Evolutionary conservation across 2,329 filamentous ascomycete genomes (phyloP).

Genomic region (Pochonia chlamydosporia): DNA sequence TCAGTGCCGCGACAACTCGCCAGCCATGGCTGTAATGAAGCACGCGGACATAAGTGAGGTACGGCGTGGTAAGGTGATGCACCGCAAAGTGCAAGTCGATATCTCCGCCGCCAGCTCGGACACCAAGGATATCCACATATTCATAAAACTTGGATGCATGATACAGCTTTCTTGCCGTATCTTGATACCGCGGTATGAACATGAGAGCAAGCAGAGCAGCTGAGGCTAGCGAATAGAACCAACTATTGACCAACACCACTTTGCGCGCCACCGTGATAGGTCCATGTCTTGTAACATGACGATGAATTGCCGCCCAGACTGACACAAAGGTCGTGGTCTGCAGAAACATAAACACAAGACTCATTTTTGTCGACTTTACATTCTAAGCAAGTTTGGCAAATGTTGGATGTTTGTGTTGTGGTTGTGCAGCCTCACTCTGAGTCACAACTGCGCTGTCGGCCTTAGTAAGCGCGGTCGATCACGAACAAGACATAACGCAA

Average conservation of each 20-base stretch:
- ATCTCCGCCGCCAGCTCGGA: conserved; percentile 18
- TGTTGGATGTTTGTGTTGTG: too few relatives aligned
- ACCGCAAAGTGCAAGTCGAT: conserved; percentile 16
- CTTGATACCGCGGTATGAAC: conserved; percentile 4
- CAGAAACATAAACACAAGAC: neutral
- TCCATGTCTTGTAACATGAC: conserved; percentile 6
- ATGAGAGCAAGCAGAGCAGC: conserved; percentile 5
- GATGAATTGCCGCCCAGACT: conserved; percentile 4
- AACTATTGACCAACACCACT: conserved; percentile 6
- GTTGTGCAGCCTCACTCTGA: neutral
- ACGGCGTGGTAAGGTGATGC: conserved; percentile 24
- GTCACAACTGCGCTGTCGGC: neutral
- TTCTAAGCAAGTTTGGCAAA: too few relatives aligned
- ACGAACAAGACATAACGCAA: too few relatives aligned
- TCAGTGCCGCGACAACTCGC: conserved; percentile 20
- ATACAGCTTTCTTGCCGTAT: conserved; percentile 11
- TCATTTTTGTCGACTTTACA: too few relatives aligned
- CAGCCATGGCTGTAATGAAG: conserved; percentile 17
- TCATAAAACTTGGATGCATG: conserved; percentile 25
- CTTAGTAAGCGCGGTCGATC: too few relatives aligned
- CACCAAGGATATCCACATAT: conserved; percentile 23
- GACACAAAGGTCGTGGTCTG: conserved; percentile 6
- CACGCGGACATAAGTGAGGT: conserved; percentile 21
- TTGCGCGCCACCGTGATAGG: neutral
- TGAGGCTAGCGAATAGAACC: conserved; percentile 4